Conservation (phyloP, 2,329 filamentous ascomycete genomes). For the Fusarium subtropicale region DNA sequence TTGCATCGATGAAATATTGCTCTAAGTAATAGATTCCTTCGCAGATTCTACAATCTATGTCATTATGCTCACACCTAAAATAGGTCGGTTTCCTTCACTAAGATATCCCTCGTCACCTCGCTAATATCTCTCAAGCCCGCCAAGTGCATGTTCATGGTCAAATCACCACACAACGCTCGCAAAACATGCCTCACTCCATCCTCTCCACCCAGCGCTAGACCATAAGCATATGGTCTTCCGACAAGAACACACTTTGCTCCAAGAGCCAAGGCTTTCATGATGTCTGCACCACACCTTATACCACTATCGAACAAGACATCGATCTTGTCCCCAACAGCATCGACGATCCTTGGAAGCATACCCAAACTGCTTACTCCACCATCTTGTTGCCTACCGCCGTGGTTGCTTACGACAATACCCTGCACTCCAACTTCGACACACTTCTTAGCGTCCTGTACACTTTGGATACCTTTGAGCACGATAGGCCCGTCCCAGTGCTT, state of each 20-base stretch:
- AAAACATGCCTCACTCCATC: conserved; percentile 26
- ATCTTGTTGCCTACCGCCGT: conserved; percentile 29
- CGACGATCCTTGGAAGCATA: conserved; percentile 25
- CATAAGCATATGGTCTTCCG: conserved; percentile 20
- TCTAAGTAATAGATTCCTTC: neutral
- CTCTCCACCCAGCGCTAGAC: neutral
- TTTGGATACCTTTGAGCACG: conserved; percentile 31
- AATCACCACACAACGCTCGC: conserved; percentile 21
- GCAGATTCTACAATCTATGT: too few species aligned
- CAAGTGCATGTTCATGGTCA: conserved; percentile 37
- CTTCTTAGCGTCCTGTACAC: conserved; percentile 23
- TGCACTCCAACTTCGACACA: conserved; percentile 25
- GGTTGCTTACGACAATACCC: conserved; percentile 33
- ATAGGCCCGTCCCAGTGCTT: conserved; percentile 31
- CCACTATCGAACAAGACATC: conserved; percentile 22
- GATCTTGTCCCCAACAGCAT: conserved; percentile 7
- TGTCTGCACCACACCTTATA: conserved; percentile 20
- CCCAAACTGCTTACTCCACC: conserved; percentile 30
- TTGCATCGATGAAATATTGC: neutral
- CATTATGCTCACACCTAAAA: neutral
- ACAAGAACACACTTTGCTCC: conserved; percentile 20
- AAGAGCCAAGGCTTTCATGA: conserved; percentile 16
- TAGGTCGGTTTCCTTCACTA: conserved; percentile 13
- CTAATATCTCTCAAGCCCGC: conserved; percentile 19
- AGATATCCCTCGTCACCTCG: conserved; percentile 17